phyloP scores from a whole-genome alignment of 2,329 filamentous ascomycete species.

The Chrysosphaeria jannelii region DNA sequence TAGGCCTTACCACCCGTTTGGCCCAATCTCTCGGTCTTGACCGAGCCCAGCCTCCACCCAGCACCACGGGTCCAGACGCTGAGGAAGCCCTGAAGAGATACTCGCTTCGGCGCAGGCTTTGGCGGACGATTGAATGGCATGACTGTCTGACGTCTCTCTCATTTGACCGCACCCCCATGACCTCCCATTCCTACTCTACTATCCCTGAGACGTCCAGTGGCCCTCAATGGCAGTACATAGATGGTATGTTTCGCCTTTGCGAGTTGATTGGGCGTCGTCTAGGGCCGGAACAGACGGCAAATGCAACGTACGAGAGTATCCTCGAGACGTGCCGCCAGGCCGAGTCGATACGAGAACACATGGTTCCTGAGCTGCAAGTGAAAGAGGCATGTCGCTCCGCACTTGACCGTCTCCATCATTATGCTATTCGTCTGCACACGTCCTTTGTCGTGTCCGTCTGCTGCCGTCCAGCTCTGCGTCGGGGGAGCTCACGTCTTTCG shows the following conservation, averaged over 20 bases:
- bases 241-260: conserved; percentile 34
- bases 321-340: conserved; percentile 24
- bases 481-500: conserved; percentile 19
- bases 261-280: conserved; percentile 26
- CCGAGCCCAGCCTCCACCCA: conserved; percentile 10
- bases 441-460: conserved; percentile 34
- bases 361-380: conserved; percentile 20
- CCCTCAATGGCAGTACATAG: conserved; percentile 26
- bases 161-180: conserved; percentile 35
- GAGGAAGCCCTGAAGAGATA: conserved; percentile 19
- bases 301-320: conserved; percentile 22
- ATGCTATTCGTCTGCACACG: conserved; percentile 31
- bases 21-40: conserved; percentile 34
- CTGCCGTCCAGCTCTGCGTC: conserved; percentile 28
- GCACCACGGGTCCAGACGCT: conserved; percentile 14
- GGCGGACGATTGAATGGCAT: conserved; percentile 38
- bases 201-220: conserved; percentile 12
- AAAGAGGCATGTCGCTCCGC: conserved; percentile 34
- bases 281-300: conserved; percentile 20
- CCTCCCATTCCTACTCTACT: conserved; percentile 23
- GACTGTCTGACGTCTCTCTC: conserved; percentile 34
- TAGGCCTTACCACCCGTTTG: conserved; percentile 31
- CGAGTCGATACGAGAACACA: conserved; percentile 18
- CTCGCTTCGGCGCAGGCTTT: conserved; percentile 21
- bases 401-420: conserved; percentile 30